Base-by-base conservation (phyloP, 352 stramenopile species). In the Labyrinthula sp. region DNA sequence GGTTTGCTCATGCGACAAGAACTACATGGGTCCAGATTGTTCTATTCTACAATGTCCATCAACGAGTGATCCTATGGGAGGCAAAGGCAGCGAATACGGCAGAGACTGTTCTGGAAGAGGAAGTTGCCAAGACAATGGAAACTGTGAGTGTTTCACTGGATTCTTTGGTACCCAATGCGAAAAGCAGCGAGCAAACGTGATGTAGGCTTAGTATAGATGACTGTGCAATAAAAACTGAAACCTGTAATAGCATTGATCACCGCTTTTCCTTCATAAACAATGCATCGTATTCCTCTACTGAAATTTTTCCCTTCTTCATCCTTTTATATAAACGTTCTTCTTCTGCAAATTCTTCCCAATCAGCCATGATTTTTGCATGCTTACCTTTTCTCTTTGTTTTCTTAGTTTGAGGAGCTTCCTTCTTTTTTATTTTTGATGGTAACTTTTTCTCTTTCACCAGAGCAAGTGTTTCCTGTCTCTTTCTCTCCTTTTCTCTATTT, bases 331-430 rank as follows among this genome's bases (percentile, higher is more conserved):
- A 43, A 47, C 89, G 75, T 43, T 92, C 71, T 59, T 98, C 89
- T 48, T 96, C 84, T 23, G 86, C 88, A 6, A 99, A 62, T 38
- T 97, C 86, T 45, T 99, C 89, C 91, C 89, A 99, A 61, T 99
- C 91, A 9, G 9, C n/a, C 33, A 58, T 38, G 15, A 22, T 21
- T 7, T 78, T 66, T 1, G 67, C 58, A 58, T 64, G 24, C 33
- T 57, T 62, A 18, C 39, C 39, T 39, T 79, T 81, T 18, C 59
- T 60, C 23, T 80, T 84, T 15, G 64, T 55, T 28, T 60, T 64
- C 31, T 77, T 75, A 12, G 68, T 57, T 15, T 75, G 62, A 20
- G 72, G 65, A 1, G 47, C 54, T 27, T 68, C 41, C 0, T 67
- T 60, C 22, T 62, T 7, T 30, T 45, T 58, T 1, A 80, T 70